These are phyloP conservation scores for Cyberlindnera xishuangbannaensis DNA, from an alignment of 805 yeast species.

Conservation along the genomic window DNA sequence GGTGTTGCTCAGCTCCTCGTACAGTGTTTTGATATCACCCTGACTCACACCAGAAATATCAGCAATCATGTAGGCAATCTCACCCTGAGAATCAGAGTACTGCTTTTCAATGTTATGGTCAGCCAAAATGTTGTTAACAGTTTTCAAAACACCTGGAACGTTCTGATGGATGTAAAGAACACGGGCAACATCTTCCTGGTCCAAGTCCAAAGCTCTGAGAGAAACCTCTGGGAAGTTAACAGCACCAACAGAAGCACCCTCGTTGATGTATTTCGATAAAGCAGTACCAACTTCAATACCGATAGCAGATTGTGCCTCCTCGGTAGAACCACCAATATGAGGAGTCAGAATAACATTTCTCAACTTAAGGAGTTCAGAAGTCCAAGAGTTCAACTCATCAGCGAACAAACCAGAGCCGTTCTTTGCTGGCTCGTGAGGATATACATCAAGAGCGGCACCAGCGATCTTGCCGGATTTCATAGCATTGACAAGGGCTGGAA, in stretches of 20 bases:
- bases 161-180: slow-evolving; percentile 94
- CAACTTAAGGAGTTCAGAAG: slow-evolving; percentile 71
- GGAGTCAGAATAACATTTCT: slow-evolving; percentile 92
- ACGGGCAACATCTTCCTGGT: slow-evolving; percentile 84
- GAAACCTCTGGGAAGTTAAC: slow-evolving; percentile 99
- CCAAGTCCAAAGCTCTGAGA: slow-evolving; percentile 79
- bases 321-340: slow-evolving; percentile 98
- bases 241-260: slow-evolving; percentile 91
- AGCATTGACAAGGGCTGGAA: slow-evolving; percentile 88
- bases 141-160: slow-evolving; percentile 97
- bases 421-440: slow-evolving; percentile 95
- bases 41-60: slow-evolving; percentile 83
- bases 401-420: slow-evolving; percentile 81
- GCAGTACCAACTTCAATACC: slow-evolving; percentile 92
- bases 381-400: slow-evolving; percentile 74
- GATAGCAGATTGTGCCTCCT: slow-evolving; percentile 96
- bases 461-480: slow-evolving; percentile 91
- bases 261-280: slow-evolving; percentile 86
- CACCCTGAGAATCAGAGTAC: slow-evolving; percentile 95
- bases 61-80: slow-evolving; percentile 96
- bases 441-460: slow-evolving; percentile 96
- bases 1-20: slow-evolving; percentile 82
- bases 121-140: slow-evolving; percentile 92
- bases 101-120: slow-evolving; percentile 96
- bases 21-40: slow-evolving; percentile 76